Conservation (phyloP, 2,329 filamentous ascomycete species). For the Cryphonectria carpinicola region DNA sequence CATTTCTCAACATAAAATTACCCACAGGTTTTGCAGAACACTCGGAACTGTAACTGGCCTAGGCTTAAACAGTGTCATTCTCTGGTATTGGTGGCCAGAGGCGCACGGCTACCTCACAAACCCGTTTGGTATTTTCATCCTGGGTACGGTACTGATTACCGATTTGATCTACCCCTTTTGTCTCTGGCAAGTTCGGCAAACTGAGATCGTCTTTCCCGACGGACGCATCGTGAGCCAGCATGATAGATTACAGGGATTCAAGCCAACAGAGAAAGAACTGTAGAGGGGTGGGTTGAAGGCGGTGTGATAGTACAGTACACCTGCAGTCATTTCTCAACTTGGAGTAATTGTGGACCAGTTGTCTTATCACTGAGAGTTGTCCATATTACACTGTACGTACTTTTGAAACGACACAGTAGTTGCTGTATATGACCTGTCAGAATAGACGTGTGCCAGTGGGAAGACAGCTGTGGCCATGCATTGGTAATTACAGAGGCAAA, state of each 20-base stretch:
- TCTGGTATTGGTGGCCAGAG: slow-evolving; percentile 58
- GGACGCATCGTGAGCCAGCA: slow-evolving; percentile 39
- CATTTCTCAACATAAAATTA: not conserved
- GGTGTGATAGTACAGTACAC: not conserved
- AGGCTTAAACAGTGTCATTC: slow-evolving; percentile 42
- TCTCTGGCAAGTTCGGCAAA: slow-evolving; percentile 44
- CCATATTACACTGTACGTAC: not conserved
- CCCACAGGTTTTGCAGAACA: slow-evolving; percentile 47
- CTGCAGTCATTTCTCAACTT: not conserved
- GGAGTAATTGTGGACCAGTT: not conserved
- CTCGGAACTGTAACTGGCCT: slow-evolving; percentile 49
- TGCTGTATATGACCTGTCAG: not conserved
- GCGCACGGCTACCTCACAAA: slow-evolving; percentile 51
- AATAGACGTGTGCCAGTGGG: not conserved
- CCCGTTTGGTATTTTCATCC: slow-evolving; percentile 48
- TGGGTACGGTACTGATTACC: slow-evolving; percentile 44
- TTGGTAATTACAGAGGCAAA: not conserved
- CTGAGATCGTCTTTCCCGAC: slow-evolving; percentile 43
- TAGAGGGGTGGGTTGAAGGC: not conserved
- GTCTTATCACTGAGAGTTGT: not conserved
- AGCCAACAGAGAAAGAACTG: slow-evolving; percentile 14
- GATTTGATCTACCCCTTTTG: slow-evolving; percentile 52
- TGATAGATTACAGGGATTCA: not conserved
- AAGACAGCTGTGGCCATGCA: not conserved
- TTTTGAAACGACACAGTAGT: not conserved